Conservation (phyloP, 1,139 yeast genomes). For the Candida sp. region DNA sequence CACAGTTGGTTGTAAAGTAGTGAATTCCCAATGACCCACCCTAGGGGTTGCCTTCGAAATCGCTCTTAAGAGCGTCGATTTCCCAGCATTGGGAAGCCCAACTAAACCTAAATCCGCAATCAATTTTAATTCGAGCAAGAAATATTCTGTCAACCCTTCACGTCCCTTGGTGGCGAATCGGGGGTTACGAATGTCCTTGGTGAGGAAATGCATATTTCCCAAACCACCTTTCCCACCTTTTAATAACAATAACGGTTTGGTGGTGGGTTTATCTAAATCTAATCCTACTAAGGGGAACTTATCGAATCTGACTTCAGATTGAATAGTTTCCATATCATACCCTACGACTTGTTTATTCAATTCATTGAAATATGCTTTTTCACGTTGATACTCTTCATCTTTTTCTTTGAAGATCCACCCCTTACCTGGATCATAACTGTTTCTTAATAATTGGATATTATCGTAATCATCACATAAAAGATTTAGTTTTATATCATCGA, state of each 20-base stretch:
- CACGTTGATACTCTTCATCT: conserved; percentile 65
- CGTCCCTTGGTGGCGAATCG: conserved; percentile 83
- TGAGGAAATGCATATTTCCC: conserved; percentile 94
- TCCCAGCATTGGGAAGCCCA: conserved; percentile 96
- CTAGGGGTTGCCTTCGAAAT: conserved; percentile 87
- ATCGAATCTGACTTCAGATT: conserved; percentile 63
- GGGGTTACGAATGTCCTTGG: conserved; percentile 83
- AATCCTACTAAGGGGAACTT: conserved; percentile 75
- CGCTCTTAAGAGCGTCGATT: conserved; percentile 84
- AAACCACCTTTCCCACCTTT: conserved; percentile 92
- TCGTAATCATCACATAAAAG: conserved; percentile 18
- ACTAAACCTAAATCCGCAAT: conserved; percentile 93
- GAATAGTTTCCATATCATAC: conserved; percentile 58
- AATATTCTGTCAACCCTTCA: conserved; percentile 59
- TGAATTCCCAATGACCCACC: conserved; percentile 97
- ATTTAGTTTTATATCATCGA: conserved; percentile 26
- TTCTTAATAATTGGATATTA: conserved; percentile 58
- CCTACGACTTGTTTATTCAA: conserved; percentile 60
- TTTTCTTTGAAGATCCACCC: conserved; percentile 88
- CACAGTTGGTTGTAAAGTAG: conserved; percentile 87
- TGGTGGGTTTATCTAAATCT: conserved; percentile 66
- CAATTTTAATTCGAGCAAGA: conserved; percentile 78
- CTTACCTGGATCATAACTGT: conserved; percentile 59
- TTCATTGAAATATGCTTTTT: conserved; percentile 60
- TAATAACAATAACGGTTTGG: conserved; percentile 64